Evolutionary conservation across 768 basidiomycete species (phyloP).

Genomic region (Trametes cubensis): DNA sequence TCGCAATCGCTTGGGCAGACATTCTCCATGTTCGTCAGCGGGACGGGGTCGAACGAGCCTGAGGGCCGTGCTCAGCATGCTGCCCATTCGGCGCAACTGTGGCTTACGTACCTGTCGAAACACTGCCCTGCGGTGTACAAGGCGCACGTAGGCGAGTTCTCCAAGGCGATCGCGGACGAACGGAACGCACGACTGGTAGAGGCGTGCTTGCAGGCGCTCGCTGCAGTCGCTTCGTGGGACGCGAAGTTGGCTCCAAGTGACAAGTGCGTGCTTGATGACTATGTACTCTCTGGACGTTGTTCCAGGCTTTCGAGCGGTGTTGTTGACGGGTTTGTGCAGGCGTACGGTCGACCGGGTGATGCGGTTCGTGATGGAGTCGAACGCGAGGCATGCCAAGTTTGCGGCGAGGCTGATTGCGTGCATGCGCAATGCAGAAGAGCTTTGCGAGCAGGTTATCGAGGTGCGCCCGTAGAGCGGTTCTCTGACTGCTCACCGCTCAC

Average conservation of each 20-base stretch:
- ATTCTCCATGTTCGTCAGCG: constrained; percentile 31
- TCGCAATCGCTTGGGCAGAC: constrained; percentile 16
- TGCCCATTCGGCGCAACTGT: constrained; percentile 51
- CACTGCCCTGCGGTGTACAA: constrained; percentile 74
- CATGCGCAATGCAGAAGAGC: constrained; percentile 52
- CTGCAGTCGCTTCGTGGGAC: constrained; percentile 65
- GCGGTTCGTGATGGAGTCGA: constrained; percentile 59
- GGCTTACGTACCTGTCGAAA: constrained; percentile 70
- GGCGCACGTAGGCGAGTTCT: constrained; percentile 73
- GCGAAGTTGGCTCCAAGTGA: constrained; percentile 59
- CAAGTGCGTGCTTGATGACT: constrained; percentile 51
- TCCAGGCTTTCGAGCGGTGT: background rate
- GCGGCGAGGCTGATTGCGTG: constrained; percentile 74
- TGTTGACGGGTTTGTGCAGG: constrained; percentile 41
- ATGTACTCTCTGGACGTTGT: background rate
- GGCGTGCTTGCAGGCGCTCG: constrained; percentile 74
- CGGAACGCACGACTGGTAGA: constrained; percentile 58
- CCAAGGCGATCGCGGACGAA: constrained; percentile 70
- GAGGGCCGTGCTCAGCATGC: constrained; percentile 32
- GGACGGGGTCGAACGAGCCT: constrained; percentile 40
- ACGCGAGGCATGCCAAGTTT: constrained; percentile 79
- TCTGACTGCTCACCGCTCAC: background rate
- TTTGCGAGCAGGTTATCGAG: constrained; percentile 61
- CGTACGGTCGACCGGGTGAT: constrained; percentile 66
- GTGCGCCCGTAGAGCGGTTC: constrained; percentile 43